Evolutionary conservation across 164 flowering plant species (phyloP).

Genomic region (Nymphaea thermarum): DNA sequence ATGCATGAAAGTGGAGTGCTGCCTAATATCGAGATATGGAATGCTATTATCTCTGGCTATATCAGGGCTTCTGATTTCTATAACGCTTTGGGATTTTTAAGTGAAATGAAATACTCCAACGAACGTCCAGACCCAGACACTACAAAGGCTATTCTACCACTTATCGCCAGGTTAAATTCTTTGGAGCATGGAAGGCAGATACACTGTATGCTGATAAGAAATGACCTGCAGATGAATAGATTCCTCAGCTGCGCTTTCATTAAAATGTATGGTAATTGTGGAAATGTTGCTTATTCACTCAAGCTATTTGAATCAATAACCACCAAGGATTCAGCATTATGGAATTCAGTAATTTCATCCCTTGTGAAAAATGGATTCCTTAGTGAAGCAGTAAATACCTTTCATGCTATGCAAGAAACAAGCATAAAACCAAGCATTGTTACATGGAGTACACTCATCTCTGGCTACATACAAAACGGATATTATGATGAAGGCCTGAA

Average conservation of each 20-base stretch:
- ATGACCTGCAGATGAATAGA: conserved; percentile 10
- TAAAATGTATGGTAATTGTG: conserved; percentile 19
- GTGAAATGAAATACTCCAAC: conserved; percentile 14
- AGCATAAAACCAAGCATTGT: conserved; percentile 14
- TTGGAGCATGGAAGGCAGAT: conserved; percentile 16
- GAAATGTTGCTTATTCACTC: conserved; percentile 12
- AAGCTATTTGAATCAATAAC: conserved; percentile 14
- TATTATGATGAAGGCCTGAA: conserved; percentile 15
- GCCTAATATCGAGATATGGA: conserved; percentile 15
- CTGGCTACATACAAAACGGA: conserved; percentile 18
- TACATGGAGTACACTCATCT: conserved; percentile 23
- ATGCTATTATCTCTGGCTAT: conserved; percentile 11
- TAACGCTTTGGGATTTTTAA: conserved; percentile 14
- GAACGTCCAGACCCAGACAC: conserved; percentile 8
- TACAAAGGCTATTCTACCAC: conserved; percentile 11
- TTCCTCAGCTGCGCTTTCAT: conserved; percentile 16
- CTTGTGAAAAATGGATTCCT: conserved; percentile 16
- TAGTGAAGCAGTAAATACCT: conserved; percentile 13
- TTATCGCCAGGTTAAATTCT: conserved; percentile 6
- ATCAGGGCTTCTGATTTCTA: conserved; percentile 9
- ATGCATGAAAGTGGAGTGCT: conserved; percentile 13
- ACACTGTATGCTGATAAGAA: conserved; percentile 14
- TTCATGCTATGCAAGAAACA: conserved; percentile 16
- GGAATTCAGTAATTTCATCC: conserved; percentile 20
- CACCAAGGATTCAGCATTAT: conserved; percentile 14